Conservation (phyloP, 805 yeast genomes). For the Saccharomyces jurei region DNA sequence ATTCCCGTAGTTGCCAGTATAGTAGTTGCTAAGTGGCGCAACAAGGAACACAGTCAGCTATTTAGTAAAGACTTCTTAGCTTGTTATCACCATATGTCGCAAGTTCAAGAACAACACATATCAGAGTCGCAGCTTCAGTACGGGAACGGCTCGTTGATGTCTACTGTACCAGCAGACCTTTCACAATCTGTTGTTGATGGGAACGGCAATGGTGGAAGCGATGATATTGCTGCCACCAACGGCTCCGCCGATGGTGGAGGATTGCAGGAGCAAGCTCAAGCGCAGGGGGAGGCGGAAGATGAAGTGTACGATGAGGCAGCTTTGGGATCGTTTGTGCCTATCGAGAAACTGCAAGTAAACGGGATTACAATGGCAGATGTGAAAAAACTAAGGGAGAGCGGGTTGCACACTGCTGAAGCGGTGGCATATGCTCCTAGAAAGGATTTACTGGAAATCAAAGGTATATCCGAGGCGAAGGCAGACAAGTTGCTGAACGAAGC, state of each 20-base stretch:
- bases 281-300: conserved; percentile 7
- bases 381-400: conserved; percentile 71
- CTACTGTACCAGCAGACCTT: conserved; percentile 21
- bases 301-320: conserved; percentile 47
- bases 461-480: conserved; percentile 93
- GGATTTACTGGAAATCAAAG: conserved; percentile 67
- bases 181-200: conserved; percentile 6
- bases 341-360: conserved; percentile 49
- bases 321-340: conserved; percentile 28
- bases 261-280: conserved; percentile 1
- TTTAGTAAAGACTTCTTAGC: neutral
- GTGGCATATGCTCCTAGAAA: conserved; percentile 91
- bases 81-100: conserved; percentile 4
- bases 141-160: conserved; percentile 11
- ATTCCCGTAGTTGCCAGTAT: neutral
- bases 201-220: conserved; percentile 1
- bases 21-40: neutral
- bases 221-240: conserved; percentile 2
- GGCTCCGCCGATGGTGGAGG: conserved; percentile 4
- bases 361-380: conserved; percentile 80
- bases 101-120: conserved; percentile 6
- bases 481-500: conserved; percentile 79
- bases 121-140: neutral
- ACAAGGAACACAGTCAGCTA: neutral
- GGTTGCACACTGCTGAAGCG: conserved; percentile 83